Percentiles rank a stretch among this genome's conserved stretches.
Evolutionary conservation across 2,329 filamentous ascomycete genomes (phyloP).

Genomic region (Periconia sp.): DNA sequence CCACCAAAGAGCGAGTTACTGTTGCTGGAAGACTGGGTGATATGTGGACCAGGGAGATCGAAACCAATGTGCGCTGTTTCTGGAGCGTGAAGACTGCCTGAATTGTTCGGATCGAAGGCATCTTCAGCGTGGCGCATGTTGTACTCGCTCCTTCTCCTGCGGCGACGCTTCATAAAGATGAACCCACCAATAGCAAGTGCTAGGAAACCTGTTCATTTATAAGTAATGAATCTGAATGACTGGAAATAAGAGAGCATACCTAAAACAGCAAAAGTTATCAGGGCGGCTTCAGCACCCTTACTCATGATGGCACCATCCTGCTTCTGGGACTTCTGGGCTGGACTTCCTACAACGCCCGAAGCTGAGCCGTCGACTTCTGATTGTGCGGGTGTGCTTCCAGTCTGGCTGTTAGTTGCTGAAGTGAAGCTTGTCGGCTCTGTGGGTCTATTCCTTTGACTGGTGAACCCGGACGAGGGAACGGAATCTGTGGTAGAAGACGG

Average conservation of each 20-base stretch:
- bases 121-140: conserved; percentile 28
- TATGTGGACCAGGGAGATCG: conserved; percentile 14
- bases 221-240: conserved; percentile 3
- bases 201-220: conserved; percentile 26
- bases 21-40: conserved; percentile 30
- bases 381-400: conserved; percentile 2
- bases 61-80: conserved; percentile 27
- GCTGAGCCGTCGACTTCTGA: conserved; percentile 5
- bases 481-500: not conserved
- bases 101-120: conserved; percentile 33
- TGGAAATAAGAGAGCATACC: conserved; percentile 18
- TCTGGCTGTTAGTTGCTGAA: not conserved
- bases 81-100: conserved; percentile 22
- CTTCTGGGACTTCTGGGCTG: no score
- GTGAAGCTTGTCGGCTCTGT: not conserved
- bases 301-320: conserved; percentile 23
- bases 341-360: no score
- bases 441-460: not conserved
- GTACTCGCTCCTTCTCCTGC: conserved; percentile 19
- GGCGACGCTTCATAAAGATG: conserved; percentile 32
- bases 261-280: conserved; percentile 39
- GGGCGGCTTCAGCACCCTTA: conserved; percentile 35
- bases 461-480: not conserved
- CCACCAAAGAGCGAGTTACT: conserved; percentile 35
- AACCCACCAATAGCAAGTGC: conserved; percentile 29